These are phyloP conservation scores for Sarocladium brachiariae DNA, from an alignment of 2,329 filamentous ascomycete genomes.

Conservation along the genomic window DNA sequence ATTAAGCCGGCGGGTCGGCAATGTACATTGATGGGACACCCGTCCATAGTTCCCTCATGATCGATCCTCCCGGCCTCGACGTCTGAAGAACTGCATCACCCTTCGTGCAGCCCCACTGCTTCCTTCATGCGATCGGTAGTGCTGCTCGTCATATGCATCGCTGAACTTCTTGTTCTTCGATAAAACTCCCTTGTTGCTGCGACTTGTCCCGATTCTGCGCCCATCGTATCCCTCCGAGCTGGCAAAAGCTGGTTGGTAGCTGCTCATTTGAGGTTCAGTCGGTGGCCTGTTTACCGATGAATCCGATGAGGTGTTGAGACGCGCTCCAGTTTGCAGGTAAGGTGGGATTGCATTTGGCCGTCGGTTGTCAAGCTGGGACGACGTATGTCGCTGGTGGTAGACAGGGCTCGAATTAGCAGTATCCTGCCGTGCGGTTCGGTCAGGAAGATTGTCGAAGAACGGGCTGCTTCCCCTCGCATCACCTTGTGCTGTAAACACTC, in stretches of 20 bases:
- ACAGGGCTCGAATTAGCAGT: constrained; percentile 27
- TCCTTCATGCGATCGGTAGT: constrained; percentile 59
- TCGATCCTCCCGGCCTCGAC: constrained; percentile 56
- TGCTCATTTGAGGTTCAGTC: constrained; percentile 31
- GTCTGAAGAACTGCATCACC: constrained; percentile 97
- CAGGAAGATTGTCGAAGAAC: constrained; percentile 33
- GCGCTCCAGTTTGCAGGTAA: constrained; percentile 32
- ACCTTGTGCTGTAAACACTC: constrained; percentile 28
- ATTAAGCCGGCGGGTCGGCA: background rate
- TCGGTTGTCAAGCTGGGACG: constrained; percentile 31
- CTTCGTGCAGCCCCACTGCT: constrained; percentile 82
- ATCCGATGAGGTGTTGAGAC: constrained; percentile 46
- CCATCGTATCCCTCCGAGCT: constrained; percentile 37
- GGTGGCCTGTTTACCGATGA: constrained; percentile 44
- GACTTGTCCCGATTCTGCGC: constrained; percentile 29
- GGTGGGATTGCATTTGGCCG: constrained; percentile 37
- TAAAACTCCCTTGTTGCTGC: constrained; percentile 42
- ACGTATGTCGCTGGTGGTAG: constrained; percentile 35
- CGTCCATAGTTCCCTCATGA: constrained; percentile 20
- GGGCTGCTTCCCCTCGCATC: constrained; percentile 29
- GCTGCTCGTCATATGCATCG: constrained; percentile 74
- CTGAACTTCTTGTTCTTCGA: constrained; percentile 86
- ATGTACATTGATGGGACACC: constrained; percentile 1
- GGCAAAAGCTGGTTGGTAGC: constrained; percentile 36
- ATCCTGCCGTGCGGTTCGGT: constrained; percentile 28